Conservation (phyloP, 345 rosid species). For the Psidium guajava region DNA sequence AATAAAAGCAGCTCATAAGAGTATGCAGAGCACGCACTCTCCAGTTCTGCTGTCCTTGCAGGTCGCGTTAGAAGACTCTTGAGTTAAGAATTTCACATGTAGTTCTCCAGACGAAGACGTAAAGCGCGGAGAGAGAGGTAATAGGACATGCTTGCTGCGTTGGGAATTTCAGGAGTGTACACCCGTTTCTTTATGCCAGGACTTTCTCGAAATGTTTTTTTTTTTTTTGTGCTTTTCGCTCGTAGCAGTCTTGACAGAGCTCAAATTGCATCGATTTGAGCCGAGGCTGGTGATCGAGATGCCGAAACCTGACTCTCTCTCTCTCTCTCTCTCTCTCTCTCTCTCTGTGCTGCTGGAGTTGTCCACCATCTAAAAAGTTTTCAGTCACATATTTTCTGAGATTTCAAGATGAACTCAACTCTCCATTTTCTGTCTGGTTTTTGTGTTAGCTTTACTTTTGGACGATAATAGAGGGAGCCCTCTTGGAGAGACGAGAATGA, state of each 20-base stretch:
- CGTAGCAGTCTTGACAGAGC: background rate
- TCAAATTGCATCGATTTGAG: background rate
- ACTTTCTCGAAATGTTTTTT: background rate
- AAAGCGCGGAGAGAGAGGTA: background rate
- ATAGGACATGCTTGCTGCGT: background rate
- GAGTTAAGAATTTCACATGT: background rate
- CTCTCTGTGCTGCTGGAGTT: background rate
- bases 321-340: background rate
- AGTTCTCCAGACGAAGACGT: background rate
- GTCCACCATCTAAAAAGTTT: background rate
- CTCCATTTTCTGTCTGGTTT: background rate
- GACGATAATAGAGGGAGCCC: background rate
- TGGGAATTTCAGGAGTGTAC: background rate
- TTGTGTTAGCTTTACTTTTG: background rate
- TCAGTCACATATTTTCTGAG: background rate
- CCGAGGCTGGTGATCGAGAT: background rate
- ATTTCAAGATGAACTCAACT: background rate
- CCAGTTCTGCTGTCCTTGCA: background rate
- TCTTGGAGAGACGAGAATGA: background rate
- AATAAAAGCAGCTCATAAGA: background rate
- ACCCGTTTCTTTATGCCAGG: background rate
- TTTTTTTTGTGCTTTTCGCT: background rate
- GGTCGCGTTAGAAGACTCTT: background rate
- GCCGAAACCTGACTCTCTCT: background rate
- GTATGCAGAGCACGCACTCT: background rate